These are phyloP conservation scores for Rubroboletus satanas DNA, from an alignment of 768 basidiomycete species.

Conservation along the genomic window DNA sequence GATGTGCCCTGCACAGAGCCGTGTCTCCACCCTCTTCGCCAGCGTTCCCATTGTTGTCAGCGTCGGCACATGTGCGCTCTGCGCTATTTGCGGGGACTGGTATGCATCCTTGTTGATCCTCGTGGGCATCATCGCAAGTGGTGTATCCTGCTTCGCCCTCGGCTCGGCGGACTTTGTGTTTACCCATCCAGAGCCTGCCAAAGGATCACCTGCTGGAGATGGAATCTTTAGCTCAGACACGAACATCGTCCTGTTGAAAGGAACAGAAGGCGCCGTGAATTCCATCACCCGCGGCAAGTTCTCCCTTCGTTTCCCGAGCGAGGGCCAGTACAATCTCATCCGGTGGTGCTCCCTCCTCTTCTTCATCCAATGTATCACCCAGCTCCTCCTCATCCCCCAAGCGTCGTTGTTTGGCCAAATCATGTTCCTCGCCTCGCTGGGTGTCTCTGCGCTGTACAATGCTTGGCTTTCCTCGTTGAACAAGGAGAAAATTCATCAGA, in stretches of 20 bases:
- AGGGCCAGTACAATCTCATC: no score
- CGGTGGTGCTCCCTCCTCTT: no score
- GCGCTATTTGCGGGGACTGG: conserved; percentile 23
- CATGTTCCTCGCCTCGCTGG: no score
- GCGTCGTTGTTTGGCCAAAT: no score
- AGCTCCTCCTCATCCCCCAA: no score
- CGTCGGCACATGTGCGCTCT: conserved; percentile 17
- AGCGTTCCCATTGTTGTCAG: conserved; percentile 22
- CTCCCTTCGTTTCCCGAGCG: no score
- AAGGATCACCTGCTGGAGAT: no score
- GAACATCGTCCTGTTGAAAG: neutral
- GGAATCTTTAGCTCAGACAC: neutral
- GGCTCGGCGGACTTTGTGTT: no score
- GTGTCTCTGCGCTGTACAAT: conserved; percentile 26
- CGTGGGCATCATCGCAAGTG: conserved; percentile 30
- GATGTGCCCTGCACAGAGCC: conserved; percentile 1
- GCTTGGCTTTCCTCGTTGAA: conserved; percentile 30
- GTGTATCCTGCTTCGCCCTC: conserved; percentile 12
- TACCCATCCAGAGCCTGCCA: no score
- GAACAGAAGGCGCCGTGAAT: neutral
- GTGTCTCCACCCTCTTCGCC: conserved; percentile 4
- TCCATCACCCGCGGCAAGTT: neutral
- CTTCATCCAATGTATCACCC: no score
- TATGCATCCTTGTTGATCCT: conserved; percentile 29
- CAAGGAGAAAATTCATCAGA: conserved; percentile 3